Conservation (phyloP, 2,329 filamentous ascomycete genomes). For the Pseudofabraea citricarpa region DNA sequence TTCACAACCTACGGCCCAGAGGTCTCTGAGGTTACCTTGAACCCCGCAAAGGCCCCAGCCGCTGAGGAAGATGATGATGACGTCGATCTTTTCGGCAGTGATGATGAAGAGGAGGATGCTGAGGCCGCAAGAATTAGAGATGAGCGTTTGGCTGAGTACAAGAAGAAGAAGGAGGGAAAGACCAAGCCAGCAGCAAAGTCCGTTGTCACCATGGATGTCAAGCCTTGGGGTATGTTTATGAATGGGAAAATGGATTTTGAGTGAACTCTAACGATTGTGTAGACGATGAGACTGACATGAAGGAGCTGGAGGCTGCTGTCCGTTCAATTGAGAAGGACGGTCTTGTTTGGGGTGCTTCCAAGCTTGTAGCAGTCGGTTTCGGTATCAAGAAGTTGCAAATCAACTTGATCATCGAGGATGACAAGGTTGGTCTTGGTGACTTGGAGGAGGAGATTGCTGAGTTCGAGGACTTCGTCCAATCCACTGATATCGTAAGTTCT, state of each 20-base stretch:
- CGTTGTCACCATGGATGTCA: conserved; percentile 90
- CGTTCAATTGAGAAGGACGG: conserved; percentile 85
- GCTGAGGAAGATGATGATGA: conserved; percentile 75
- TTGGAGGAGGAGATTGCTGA: conserved; percentile 81
- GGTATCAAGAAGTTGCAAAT: conserved; percentile 99
- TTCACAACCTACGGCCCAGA: conserved; percentile 92
- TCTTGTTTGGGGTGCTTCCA: conserved; percentile 91
- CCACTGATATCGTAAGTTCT: conserved; percentile 68
- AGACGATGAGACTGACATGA: conserved; percentile 95
- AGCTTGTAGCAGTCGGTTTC: conserved; percentile 86
- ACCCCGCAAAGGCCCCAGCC: conserved; percentile 78
- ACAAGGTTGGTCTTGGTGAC: conserved; percentile 85
- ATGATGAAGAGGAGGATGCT: conserved; percentile 90
- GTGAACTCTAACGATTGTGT: conserved; percentile 16
- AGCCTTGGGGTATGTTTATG: conserved; percentile 80
- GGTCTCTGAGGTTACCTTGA: conserved; percentile 67
- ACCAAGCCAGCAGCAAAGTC: conserved; percentile 92
- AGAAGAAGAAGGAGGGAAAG: conserved; percentile 95
- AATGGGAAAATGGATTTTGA: neutral
- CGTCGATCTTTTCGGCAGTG: conserved; percentile 88
- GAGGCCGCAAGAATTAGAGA: conserved; percentile 81
- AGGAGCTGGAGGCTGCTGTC: conserved; percentile 72
- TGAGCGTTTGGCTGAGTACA: conserved; percentile 88
- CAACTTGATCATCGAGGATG: conserved; percentile 95
- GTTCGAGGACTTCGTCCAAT: conserved; percentile 95